Evolutionary conservation across 192 early-diverging fungal species (phyloP).

Genomic region (Coemansia sp.): DNA sequence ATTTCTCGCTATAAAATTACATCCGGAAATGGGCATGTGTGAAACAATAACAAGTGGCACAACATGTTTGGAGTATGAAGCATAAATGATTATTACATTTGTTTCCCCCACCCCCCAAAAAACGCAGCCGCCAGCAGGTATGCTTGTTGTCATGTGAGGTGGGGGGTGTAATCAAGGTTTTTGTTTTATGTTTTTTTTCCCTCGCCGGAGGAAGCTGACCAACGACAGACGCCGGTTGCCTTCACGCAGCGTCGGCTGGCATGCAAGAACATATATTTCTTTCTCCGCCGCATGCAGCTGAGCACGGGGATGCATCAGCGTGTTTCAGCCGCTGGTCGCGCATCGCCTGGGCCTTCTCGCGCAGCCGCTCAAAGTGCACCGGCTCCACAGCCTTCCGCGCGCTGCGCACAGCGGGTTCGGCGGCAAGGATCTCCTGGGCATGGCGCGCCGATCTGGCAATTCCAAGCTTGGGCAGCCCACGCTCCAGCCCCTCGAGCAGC

Average conservation of each 20-base stretch:
- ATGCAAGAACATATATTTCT: neutral
- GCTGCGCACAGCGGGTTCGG: neutral
- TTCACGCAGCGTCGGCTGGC: neutral
- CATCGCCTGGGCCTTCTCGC: constrained; percentile 31
- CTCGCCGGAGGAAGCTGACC: neutral
- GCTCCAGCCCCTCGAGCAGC: constrained; percentile 88
- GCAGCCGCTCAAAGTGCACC: constrained; percentile 48
- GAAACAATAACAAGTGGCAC: constrained; percentile 2
- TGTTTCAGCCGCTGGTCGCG: constrained; percentile 11
- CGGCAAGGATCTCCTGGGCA: constrained; percentile 4
- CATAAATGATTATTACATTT: neutral
- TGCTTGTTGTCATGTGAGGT: no score
- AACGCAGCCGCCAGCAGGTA: neutral
- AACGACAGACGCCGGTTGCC: neutral
- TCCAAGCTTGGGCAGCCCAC: constrained; percentile 77
- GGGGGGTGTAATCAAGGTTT: neutral
- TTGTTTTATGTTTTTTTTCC: neutral
- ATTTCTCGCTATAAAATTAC: neutral
- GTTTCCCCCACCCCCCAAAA: neutral
- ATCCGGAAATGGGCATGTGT: neutral
- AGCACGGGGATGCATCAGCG: neutral
- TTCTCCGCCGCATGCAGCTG: constrained; percentile 9
- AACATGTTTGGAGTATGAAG: neutral
- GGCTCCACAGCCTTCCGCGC: constrained; percentile 18
- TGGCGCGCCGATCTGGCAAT: constrained; percentile 21